Evolutionary conservation across 805 yeast species (phyloP).

Genomic region (Candida schatavii): DNA sequence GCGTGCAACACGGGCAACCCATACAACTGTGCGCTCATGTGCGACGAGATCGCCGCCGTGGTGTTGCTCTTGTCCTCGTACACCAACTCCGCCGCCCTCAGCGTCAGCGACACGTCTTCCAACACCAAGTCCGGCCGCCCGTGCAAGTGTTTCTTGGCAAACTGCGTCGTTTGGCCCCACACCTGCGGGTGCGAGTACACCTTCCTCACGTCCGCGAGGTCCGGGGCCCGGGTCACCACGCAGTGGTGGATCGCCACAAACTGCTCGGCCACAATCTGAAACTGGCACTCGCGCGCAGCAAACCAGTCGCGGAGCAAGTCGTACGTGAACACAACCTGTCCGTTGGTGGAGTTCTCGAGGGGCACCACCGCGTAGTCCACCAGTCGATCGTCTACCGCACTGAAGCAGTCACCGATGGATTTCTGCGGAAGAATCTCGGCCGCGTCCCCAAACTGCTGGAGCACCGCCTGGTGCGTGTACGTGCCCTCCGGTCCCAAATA

Average conservation of each 20-base stretch:
- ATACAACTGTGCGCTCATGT: constrained; percentile 61
- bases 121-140: constrained; percentile 23
- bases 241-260: constrained; percentile 82
- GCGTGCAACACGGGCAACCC: constrained; percentile 51
- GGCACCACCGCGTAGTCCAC: constrained; percentile 83
- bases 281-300: constrained; percentile 16
- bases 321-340: constrained; percentile 84
- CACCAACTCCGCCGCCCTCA: constrained; percentile 76
- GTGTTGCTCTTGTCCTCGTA: constrained; percentile 31
- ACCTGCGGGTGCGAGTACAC: constrained; percentile 96
- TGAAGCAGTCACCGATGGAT: constrained; percentile 62
- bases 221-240: constrained; percentile 49
- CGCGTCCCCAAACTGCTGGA: constrained; percentile 50
- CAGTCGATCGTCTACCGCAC: constrained; percentile 37
- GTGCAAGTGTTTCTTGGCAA: constrained; percentile 38
- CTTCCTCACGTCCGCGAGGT: constrained; percentile 44
- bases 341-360: constrained; percentile 91
- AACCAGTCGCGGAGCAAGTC: constrained; percentile 75
- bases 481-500: constrained; percentile 91
- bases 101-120: constrained; percentile 64
- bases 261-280: constrained; percentile 70
- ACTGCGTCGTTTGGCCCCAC: constrained; percentile 85
- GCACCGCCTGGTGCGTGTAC: constrained; percentile 75
- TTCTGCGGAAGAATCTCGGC: constrained; percentile 34
- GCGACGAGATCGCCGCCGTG: constrained; percentile 72